A percentile compares a stretch with the other conserved stretches of the same genome.
These are phyloP conservation scores for Citropsis articulata DNA, from an alignment of 345 rosid genomes.

Conservation along the genomic window DNA sequence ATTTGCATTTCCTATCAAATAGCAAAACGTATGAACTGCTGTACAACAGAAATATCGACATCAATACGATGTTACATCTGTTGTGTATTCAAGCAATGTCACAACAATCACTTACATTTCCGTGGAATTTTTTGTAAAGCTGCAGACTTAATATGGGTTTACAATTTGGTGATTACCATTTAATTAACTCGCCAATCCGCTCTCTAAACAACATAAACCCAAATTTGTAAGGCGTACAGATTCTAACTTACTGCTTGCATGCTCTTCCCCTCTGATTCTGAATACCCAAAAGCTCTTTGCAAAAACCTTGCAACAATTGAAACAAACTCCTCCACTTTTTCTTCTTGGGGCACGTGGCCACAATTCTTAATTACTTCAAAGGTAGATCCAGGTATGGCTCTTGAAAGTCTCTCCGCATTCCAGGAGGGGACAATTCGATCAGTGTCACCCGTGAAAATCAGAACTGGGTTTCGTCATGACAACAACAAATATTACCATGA, in stretches of 20 bases:
- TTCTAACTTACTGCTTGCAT: slow-evolving; percentile 22
- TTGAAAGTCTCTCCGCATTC: slow-evolving; percentile 73
- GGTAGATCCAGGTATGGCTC: slow-evolving; percentile 67
- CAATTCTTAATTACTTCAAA: slow-evolving; percentile 69
- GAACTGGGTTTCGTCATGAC: slow-evolving; percentile 35
- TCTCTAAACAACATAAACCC: too few species aligned
- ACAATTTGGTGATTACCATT: neutral
- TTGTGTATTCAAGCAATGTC: neutral
- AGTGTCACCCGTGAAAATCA: slow-evolving; percentile 73
- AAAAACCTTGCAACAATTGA: slow-evolving; percentile 62
- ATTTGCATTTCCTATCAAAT: neutral
- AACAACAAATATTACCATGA: slow-evolving; percentile 13
- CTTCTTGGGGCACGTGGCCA: slow-evolving; percentile 92
- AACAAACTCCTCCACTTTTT: slow-evolving; percentile 79
- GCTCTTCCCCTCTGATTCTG: slow-evolving; percentile 29
- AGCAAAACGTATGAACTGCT: neutral
- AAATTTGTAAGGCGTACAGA: neutral
- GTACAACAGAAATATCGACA: too few species aligned
- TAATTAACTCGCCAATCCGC: neutral
- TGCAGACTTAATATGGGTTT: neutral
- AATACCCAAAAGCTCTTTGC: slow-evolving; percentile 43
- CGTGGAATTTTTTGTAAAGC: neutral
- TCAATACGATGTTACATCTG: neutral
- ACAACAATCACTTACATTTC: neutral
- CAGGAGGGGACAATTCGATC: slow-evolving; percentile 88